Base-by-base conservation (phyloP, 305 asterid genomes). In the Solanum hybrid region DNA sequence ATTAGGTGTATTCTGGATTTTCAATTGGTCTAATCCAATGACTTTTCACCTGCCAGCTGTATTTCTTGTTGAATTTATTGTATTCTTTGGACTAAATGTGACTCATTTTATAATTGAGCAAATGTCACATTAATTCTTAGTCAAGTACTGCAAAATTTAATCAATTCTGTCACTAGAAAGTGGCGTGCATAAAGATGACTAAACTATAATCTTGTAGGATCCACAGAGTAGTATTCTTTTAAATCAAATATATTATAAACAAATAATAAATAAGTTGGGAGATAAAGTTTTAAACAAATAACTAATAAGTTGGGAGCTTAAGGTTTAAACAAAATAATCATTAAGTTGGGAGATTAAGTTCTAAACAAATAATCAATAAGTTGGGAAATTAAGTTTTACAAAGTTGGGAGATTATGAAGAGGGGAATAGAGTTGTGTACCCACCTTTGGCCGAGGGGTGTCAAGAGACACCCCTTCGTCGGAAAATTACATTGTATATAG, bases 1-100 rank as follows among this genome's bases (percentile, higher is more conserved):
- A 73, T 91, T 86, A 75, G 87, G 89, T 92, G 91, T 91, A 90
- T 91, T 79, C 88, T 87, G 90, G 82, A 87, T 76, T 75, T 76
- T 69, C 84, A 35, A 86, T 79, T 86, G 60, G 75, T 88, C 26
- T 87, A 79, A 86, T 86, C 86, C 86, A 72, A 72, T 64, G 29
- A 73, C 37, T 81, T 40, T 17, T 82, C 56, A 42, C 29, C 38
- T 17, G 87, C 10, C 10, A 17, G 72, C 72, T 27, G 38, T 82
- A 82, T 42, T 82, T 82, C 40, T 82, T 17, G 11, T n/a, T 17
- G 72, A 46, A 17, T 9, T 82, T 9, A 27, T 29, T 82, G 14
- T 42, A 29, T 82, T 82, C 87, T 29, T 82, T 24, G 40, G 27
- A 81, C 22, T 46, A 46, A 82, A 46, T 13, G 40, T 82, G 87